Percentiles rank a stretch among this genome's conserved stretches.
Evolutionary conservation across 108 stramenopile species (phyloP).

Genomic region (Nitzschia inconspicua): DNA sequence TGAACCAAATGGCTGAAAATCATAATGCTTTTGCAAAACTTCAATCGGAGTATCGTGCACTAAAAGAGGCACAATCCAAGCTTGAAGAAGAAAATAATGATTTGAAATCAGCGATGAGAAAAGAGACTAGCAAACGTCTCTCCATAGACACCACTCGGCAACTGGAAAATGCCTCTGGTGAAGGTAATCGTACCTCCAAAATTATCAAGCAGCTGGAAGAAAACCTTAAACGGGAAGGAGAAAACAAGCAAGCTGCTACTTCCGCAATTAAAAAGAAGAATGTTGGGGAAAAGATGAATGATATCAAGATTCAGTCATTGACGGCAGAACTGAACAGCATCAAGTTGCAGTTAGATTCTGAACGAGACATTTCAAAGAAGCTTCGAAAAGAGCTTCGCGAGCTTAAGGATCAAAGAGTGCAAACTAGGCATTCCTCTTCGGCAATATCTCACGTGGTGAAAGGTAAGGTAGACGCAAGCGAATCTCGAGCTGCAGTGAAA

Average conservation of each 20-base stretch:
- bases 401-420: no score
- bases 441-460: no score
- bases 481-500: constrained; percentile 1
- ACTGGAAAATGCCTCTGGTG: background rate
- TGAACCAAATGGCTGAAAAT: no score
- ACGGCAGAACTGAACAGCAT: constrained; percentile 7
- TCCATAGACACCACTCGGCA: background rate
- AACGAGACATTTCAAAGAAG: constrained; percentile 4
- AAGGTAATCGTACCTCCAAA: constrained; percentile 18
- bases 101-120: background rate
- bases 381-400: constrained; percentile 7
- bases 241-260: background rate
- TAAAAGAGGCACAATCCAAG: no score
- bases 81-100: background rate
- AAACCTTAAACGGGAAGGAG: constrained; percentile 19
- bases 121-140: background rate
- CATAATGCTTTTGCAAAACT: no score
- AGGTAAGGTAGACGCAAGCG: background rate
- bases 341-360: constrained; percentile 9
- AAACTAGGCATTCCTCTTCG: background rate
- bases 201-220: constrained; percentile 20
- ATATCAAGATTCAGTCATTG: constrained; percentile 4
- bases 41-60: no score
- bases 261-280: constrained; percentile 6
- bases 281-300: background rate